Base-by-base conservation (phyloP, 148 eudicot species). In the Spergularia marina region DNA sequence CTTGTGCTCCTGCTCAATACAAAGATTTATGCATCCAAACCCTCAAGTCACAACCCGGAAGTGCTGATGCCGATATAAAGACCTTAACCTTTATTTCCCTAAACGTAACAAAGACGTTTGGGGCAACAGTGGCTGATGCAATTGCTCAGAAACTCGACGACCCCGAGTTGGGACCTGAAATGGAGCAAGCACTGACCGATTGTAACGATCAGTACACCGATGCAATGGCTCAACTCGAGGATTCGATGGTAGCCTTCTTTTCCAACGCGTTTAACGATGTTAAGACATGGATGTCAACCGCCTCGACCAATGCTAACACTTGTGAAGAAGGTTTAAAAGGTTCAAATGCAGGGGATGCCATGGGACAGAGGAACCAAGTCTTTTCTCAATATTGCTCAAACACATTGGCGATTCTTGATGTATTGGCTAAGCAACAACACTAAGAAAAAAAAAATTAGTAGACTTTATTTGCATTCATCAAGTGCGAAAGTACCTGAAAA, bases 181-280 rank as follows among this genome's bases (percentile, higher is more conserved):
- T 86, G 2, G 86, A 86, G 23, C 83, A 86, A 18, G 84, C 79
- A 5, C 49, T 81, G 20, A 67, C 65, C 1, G 81, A 77, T 39
- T 86, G 89, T 30, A 25, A 36, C 1, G 81, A 83, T 4, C 76
- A 65, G 40, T 86, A 86, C 79, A 71, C 68, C 1, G 85, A 86
- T 58, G 85, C 84, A 5, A 66, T 77, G 63, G 86, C 82, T 11
- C 84, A 83, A 71, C 74, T 86, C 25, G 83, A 83, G 55, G 82
- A 86, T 34, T 76, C 89, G 0, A 68, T 86, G 77, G 76, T 76
- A 6, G 86, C 86, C 0, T 82, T 81, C 68, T 71, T 83, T 41
- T 44, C 84, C 1, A 77, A 81, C 16, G 82, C 76, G 0, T 55
- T 39, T 23, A 63, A 36, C 1, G 84, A 86, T 49, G 83, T 84